Conservation (phyloP, 805 yeast genomes). For the Kuraishia floccosa region DNA sequence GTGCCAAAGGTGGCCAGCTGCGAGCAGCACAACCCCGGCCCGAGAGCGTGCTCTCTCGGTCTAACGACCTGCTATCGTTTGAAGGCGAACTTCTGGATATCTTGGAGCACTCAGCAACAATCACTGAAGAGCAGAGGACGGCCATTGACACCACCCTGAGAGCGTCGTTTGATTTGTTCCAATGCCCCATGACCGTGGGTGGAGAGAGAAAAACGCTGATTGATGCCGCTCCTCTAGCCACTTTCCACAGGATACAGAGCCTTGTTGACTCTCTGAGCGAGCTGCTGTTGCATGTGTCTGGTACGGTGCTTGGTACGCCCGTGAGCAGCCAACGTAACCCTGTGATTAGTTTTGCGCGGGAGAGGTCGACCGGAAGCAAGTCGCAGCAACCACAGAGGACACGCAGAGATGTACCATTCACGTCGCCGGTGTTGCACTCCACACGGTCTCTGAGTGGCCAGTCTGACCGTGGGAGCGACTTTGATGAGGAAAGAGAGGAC, state of each 20-base stretch:
- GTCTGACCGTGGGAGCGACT: too few species aligned
- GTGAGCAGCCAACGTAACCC: too few species aligned
- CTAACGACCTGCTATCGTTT: slow-evolving; percentile 16
- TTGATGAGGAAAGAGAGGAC: too few species aligned
- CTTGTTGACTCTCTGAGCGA: slow-evolving; percentile 19
- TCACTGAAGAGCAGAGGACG: slow-evolving; percentile 7
- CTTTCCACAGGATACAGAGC: slow-evolving; percentile 20
- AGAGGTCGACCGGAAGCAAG: too few species aligned
- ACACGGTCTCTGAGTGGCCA: too few species aligned
- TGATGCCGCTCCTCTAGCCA: slow-evolving; percentile 13
- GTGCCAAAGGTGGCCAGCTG: too few species aligned
- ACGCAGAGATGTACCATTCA: too few species aligned
- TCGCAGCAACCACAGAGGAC: too few species aligned
- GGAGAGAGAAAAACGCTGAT: slow-evolving; percentile 10
- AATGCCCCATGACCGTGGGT: slow-evolving; percentile 3
- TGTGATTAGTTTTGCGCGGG: too few species aligned
- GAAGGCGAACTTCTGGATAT: slow-evolving; percentile 15
- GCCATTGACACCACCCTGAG: slow-evolving; percentile 11
- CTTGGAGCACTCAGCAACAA: slow-evolving; percentile 7
- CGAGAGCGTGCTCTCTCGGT: background rate
- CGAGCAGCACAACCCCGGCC: background rate
- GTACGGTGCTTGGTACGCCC: too few species aligned
- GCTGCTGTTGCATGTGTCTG: slow-evolving; percentile 17
- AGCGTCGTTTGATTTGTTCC: slow-evolving; percentile 15
- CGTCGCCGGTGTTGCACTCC: too few species aligned